Conservation (phyloP, 2,329 filamentous ascomycete genomes). For the Ilyonectria destructans region DNA sequence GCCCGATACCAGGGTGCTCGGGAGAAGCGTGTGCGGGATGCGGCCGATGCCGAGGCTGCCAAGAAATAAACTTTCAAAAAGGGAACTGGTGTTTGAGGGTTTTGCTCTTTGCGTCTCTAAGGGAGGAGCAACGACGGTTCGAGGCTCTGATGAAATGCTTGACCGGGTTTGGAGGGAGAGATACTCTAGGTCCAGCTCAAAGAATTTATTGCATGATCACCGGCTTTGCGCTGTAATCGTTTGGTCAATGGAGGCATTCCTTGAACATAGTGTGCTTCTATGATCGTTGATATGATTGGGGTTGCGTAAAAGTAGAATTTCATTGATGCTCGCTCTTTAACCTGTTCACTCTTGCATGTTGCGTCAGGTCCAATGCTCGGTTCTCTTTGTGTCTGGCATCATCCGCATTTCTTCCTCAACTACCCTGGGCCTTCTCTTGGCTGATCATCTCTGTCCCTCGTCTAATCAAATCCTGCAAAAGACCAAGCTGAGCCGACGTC, state of each 20-base stretch:
- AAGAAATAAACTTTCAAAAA: constrained; percentile 82
- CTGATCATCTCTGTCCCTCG: constrained; percentile 66
- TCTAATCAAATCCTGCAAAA: constrained; percentile 66
- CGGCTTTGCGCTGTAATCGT: constrained; percentile 54
- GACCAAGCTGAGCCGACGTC: constrained; percentile 55
- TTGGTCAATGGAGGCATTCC: constrained; percentile 51
- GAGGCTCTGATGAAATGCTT: constrained; percentile 57
- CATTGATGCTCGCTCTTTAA: constrained; percentile 13
- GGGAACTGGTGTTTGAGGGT: constrained; percentile 61
- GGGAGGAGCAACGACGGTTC: constrained; percentile 58
- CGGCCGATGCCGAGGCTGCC: constrained; percentile 85
- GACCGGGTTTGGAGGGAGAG: constrained; percentile 55
- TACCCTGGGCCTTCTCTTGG: constrained; percentile 42
- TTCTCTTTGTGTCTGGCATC: not conserved
- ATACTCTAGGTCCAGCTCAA: constrained; percentile 61
- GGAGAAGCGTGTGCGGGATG: constrained; percentile 94
- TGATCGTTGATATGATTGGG: constrained; percentile 17
- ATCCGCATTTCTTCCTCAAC: constrained; percentile 1
- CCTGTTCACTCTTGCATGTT: not conserved
- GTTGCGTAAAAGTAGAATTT: not conserved
- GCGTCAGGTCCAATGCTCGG: not conserved
- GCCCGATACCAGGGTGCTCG: constrained; percentile 86
- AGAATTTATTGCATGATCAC: constrained; percentile 61
- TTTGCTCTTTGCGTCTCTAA: constrained; percentile 61
- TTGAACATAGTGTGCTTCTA: constrained; percentile 37